A percentile compares a stretch with the other conserved stretches of the same genome.
These are phyloP conservation scores for Tuber microsphaerosporum DNA, from an alignment of 495 filamentous ascomycete species.

Conservation along the genomic window DNA sequence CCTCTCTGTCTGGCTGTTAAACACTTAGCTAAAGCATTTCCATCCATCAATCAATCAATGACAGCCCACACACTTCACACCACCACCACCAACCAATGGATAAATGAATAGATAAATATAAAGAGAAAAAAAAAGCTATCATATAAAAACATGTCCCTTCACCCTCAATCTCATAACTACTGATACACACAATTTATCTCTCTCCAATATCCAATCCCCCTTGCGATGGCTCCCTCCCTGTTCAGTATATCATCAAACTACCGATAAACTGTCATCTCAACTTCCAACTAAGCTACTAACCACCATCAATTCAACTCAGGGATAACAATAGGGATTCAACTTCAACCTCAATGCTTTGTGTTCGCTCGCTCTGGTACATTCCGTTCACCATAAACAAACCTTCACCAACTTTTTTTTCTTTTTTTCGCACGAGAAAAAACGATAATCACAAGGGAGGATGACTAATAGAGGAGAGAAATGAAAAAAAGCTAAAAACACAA, in stretches of 20 bases:
- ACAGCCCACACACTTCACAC: neutral
- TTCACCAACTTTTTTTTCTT: neutral
- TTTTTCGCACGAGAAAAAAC: neutral
- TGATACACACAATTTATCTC: neutral
- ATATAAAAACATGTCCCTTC: neutral
- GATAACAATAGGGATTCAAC: neutral
- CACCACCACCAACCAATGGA: neutral
- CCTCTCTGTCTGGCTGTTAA: no score
- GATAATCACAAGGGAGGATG: neutral
- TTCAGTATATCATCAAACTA: neutral
- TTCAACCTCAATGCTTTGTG: neutral
- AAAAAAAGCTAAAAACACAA: slow-evolving; percentile 37
- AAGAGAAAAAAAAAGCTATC: neutral
- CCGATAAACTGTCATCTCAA: neutral
- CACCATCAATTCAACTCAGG: neutral
- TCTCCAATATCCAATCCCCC: neutral
- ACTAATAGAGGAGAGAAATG: neutral
- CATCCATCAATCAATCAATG: neutral
- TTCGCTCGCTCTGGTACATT: neutral
- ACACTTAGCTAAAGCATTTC: no score
- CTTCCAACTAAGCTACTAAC: neutral
- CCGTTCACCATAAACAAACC: neutral
- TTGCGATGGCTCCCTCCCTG: neutral
- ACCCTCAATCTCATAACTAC: neutral
- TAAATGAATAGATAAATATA: neutral